These are phyloP conservation scores for Cyberlindnera japonica DNA, from an alignment of 805 yeast species.

Conservation along the genomic window DNA sequence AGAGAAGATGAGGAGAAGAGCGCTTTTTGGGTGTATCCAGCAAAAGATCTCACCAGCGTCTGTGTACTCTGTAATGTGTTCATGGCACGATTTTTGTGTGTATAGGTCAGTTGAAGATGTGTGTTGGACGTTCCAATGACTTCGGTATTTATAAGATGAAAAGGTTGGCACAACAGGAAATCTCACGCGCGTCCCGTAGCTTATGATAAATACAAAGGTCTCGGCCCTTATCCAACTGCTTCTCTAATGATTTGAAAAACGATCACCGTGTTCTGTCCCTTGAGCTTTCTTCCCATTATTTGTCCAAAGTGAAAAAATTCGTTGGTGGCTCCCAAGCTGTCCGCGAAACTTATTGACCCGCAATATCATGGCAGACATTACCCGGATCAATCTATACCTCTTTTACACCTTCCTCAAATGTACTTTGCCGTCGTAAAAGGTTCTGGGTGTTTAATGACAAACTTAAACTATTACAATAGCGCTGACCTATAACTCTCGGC, in stretches of 20 bases:
- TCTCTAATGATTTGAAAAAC: neutral
- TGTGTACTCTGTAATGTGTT: constrained; percentile 7
- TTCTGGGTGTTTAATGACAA: too few relatives aligned
- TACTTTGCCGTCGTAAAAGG: too few relatives aligned
- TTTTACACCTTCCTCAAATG: neutral
- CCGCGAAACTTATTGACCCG: constrained; percentile 1
- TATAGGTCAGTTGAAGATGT: neutral
- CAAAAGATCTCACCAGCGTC: constrained; percentile 2
- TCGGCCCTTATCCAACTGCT: too few relatives aligned
- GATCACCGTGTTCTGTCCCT: neutral
- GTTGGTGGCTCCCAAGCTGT: constrained; percentile 2
- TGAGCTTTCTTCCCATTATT: neutral
- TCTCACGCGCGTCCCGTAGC: too few relatives aligned
- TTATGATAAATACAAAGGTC: too few relatives aligned
- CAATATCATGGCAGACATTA: constrained; percentile 2
- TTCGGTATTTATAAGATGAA: too few relatives aligned
- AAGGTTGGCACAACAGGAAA: too few relatives aligned
- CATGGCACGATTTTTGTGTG: constrained; percentile 3
- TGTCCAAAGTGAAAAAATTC: constrained; percentile 12
- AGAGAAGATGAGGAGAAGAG: constrained; percentile 9
- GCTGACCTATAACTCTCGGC: too few relatives aligned
- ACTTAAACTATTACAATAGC: too few relatives aligned
- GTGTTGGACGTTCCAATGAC: too few relatives aligned
- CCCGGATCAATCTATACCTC: neutral
- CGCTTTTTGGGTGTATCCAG: constrained; percentile 5